Conservation (phyloP, 2,329 filamentous ascomycete species). For the Whalleya microplaca region DNA sequence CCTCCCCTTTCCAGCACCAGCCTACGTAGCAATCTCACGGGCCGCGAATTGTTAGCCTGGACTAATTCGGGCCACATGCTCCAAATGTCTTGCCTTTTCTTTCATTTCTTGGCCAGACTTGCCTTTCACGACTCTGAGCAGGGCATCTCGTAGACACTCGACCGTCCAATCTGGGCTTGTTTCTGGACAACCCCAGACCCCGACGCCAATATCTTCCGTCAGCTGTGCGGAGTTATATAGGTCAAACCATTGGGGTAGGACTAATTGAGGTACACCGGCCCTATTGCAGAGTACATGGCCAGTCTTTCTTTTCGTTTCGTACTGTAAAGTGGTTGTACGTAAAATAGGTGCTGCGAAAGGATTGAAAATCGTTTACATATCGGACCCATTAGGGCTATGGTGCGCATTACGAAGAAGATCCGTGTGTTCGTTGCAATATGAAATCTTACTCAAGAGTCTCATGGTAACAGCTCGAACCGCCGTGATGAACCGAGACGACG, state of each 20-base stretch:
- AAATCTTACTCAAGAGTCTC: conserved; percentile 22
- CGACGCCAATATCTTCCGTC: conserved; percentile 15
- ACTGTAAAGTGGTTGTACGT: too few relatives aligned
- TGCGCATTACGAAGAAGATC: too few relatives aligned
- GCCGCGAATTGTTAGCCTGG: conserved; percentile 23
- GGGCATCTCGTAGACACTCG: conserved; percentile 17
- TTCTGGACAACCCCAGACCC: conserved; percentile 24
- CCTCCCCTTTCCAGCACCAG: conserved; percentile 19
- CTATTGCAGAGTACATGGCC: conserved; percentile 8
- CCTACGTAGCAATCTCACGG: conserved; percentile 21
- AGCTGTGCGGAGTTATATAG: conserved; percentile 23
- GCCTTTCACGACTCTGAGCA: conserved; percentile 3
- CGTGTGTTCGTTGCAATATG: too few relatives aligned
- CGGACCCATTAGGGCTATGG: too few relatives aligned
- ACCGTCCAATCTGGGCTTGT: conserved; percentile 21
- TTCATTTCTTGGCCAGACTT: conserved; percentile 3
- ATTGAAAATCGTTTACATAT: too few relatives aligned
- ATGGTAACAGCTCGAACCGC: conserved; percentile 27
- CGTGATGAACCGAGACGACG: conserved; percentile 27
- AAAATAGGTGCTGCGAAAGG: too few relatives aligned
- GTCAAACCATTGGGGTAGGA: conserved; percentile 27
- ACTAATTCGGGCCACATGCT: conserved; percentile 8
- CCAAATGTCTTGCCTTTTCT: conserved; percentile 15
- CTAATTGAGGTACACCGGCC: conserved; percentile 23
- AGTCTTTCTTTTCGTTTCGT: too few relatives aligned